These are phyloP conservation scores for Aureobasidium melanogenum DNA, from an alignment of 2,329 filamentous ascomycete species.

Conservation along the genomic window DNA sequence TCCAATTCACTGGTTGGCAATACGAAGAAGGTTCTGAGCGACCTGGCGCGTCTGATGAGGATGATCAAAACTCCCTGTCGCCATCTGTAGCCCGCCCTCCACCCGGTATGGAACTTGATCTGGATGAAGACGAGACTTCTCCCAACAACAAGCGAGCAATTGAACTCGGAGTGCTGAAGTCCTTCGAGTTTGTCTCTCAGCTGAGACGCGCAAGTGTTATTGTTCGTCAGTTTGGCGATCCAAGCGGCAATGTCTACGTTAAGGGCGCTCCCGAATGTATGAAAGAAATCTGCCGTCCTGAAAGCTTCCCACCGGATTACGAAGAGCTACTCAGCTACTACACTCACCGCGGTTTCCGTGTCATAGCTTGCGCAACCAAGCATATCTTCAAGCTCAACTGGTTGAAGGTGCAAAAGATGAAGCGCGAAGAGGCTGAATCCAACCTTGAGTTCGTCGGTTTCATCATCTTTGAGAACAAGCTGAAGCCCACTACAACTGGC, in stretches of 20 bases:
- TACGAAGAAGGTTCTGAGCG: constrained; percentile 80
- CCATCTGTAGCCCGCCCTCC: constrained; percentile 88
- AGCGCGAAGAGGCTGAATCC: constrained; percentile 72
- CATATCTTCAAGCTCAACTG: constrained; percentile 81
- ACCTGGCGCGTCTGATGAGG: constrained; percentile 53
- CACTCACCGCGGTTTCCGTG: constrained; percentile 90
- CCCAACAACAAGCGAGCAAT: constrained; percentile 45
- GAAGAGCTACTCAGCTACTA: constrained; percentile 84
- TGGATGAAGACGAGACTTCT: constrained; percentile 41
- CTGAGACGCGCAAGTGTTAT: constrained; percentile 87
- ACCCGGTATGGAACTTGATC: constrained; percentile 47
- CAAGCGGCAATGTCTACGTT: constrained; percentile 79
- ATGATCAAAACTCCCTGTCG: constrained; percentile 65
- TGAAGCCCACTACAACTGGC: constrained; percentile 76
- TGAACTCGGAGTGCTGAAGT: constrained; percentile 82
- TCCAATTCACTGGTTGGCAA: constrained; percentile 87
- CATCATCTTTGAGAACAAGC: constrained; percentile 97
- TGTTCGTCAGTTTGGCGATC: constrained; percentile 77
- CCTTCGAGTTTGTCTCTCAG: constrained; percentile 92
- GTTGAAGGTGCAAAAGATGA: constrained; percentile 93
- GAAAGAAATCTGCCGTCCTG: constrained; percentile 78
- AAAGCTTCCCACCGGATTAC: constrained; percentile 80
- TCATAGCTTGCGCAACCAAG: constrained; percentile 90
- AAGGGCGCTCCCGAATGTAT: constrained; percentile 97
- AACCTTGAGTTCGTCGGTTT: constrained; percentile 85